Evolutionary conservation across 164 flowering plant genomes (phyloP), one percentile per base, ranked within the genome.

Genomic region (Euptelea pleiosperma): DNA sequence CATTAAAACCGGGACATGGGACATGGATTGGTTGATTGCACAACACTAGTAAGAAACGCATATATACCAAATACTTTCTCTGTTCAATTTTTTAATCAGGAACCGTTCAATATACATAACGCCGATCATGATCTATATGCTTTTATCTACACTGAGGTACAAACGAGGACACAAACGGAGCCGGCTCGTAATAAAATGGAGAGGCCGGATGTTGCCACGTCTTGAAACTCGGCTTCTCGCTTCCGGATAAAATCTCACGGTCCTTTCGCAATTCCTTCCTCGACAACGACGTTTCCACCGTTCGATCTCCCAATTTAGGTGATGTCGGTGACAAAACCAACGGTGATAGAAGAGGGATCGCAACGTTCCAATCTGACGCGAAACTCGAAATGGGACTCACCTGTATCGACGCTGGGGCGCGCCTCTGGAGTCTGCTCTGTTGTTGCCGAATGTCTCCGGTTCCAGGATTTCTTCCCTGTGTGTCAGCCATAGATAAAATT

Each of bases 331-430:
- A 81, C 2, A 69, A n/a, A 18, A 60, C 73, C 29, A 87, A 66
- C 36, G 97, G 97, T 6, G 97, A 91, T 11, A 87, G 54, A 18
- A 91, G 84, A 21, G 97, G 97, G 31, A 91, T 91, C 11, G 91
- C 92, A 0, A 74, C 83, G 69, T 91, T 85, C 95, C 92, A 90
- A 16, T 73, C 70, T 11, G 77, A 45, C 10, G 69, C 61, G 26
- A 52, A 45, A 24, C 54, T 52, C 3, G 68, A 35, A 2, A 60
- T 74, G 0, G 82, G 80, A 11, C 49, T 68, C 56, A 91, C 75
- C 65, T 91, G 76, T 3, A 91, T 63, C 8, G 89, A 79, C 9
- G 91, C 79, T 50, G 97, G 97, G 0, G 93, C 91, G 29, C 81
- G 77, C 43, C 75, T 66, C 55, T 83, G 95, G 4, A 86, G 74